Percentiles rank a stretch among this genome's conserved stretches.
Evolutionary conservation across 2,329 filamentous ascomycete species (phyloP).

Genomic region (Fusarium scirpi): DNA sequence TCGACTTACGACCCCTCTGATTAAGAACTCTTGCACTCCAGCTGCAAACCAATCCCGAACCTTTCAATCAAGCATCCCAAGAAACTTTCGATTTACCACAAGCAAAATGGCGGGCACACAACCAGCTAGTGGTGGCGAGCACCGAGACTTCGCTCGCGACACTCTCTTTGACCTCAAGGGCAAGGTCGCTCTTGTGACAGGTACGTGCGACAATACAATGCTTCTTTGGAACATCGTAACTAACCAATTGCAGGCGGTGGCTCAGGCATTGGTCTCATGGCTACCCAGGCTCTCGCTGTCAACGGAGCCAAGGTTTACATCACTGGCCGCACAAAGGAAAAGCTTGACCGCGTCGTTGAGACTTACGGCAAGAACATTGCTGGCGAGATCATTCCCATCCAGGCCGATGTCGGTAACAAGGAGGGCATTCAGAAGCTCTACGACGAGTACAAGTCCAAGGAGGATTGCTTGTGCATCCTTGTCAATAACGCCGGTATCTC

Average conservation of each 20-base stretch:
- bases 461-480: slow-evolving; percentile 71
- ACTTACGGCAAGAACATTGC: slow-evolving; percentile 65
- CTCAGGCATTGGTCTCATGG: slow-evolving; percentile 77
- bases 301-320: slow-evolving; percentile 80
- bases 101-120: slow-evolving; percentile 38
- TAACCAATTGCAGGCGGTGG: slow-evolving; percentile 57
- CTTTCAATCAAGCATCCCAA: slow-evolving; percentile 10
- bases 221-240: neutral
- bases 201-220: slow-evolving; percentile 40
- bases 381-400: slow-evolving; percentile 70
- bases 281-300: slow-evolving; percentile 72
- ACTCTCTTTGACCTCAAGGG: slow-evolving; percentile 58
- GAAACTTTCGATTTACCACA: neutral
- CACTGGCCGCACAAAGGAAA: slow-evolving; percentile 72
- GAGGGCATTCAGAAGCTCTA: slow-evolving; percentile 69
- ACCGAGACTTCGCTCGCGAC: slow-evolving; percentile 51
- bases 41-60: slow-evolving; percentile 4
- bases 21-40: slow-evolving; percentile 4
- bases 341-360: slow-evolving; percentile 69
- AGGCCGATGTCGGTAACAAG: slow-evolving; percentile 72
- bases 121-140: slow-evolving; percentile 37
- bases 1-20: slow-evolving; percentile 1
- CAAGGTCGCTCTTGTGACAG: slow-evolving; percentile 60
- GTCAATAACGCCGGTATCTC: slow-evolving; percentile 77
- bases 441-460: slow-evolving; percentile 65